Percentiles rank a stretch among this genome's conserved stretches.
These are phyloP conservation scores for Bryum argenteum DNA, from an alignment of 225 moss, liverwort and hornwort genomes.

Conservation along the genomic window DNA sequence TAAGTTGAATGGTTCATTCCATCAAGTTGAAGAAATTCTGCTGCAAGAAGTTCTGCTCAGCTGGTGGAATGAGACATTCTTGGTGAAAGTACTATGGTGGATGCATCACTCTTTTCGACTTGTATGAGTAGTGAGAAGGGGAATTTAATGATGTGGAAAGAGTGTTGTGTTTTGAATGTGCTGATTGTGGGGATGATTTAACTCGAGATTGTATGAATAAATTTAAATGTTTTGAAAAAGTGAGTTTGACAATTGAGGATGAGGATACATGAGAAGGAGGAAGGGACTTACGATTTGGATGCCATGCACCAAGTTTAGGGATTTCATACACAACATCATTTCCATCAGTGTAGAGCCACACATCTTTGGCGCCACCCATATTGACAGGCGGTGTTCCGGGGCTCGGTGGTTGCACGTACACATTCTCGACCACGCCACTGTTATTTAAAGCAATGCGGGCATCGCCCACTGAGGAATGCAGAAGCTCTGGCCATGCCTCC, in stretches of 20 bases:
- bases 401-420: slow-evolving; percentile 43
- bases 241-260: background rate
- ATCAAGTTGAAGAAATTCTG: too few species aligned
- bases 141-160: too few species aligned
- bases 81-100: too few species aligned
- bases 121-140: too few species aligned
- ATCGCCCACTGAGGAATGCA: slow-evolving; percentile 1
- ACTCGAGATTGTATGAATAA: too few species aligned
- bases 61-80: too few species aligned
- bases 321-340: slow-evolving; percentile 37
- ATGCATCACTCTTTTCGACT: too few species aligned
- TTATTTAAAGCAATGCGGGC: slow-evolving; percentile 23
- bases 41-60: too few species aligned
- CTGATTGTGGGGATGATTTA: too few species aligned
- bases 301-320: slow-evolving; percentile 50
- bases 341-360: slow-evolving; percentile 56
- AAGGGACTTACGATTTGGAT: slow-evolving; percentile 48
- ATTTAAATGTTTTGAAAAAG: too few species aligned
- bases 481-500: slow-evolving; percentile 60
- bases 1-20: too few species aligned
- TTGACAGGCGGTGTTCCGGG: slow-evolving; percentile 30
- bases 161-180: too few species aligned
- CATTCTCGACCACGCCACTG: slow-evolving; percentile 36
- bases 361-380: background rate
- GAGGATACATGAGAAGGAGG: background rate